phyloP scores from a whole-genome alignment of 148 eudicot species.

The Nyssa sinensis region DNA sequence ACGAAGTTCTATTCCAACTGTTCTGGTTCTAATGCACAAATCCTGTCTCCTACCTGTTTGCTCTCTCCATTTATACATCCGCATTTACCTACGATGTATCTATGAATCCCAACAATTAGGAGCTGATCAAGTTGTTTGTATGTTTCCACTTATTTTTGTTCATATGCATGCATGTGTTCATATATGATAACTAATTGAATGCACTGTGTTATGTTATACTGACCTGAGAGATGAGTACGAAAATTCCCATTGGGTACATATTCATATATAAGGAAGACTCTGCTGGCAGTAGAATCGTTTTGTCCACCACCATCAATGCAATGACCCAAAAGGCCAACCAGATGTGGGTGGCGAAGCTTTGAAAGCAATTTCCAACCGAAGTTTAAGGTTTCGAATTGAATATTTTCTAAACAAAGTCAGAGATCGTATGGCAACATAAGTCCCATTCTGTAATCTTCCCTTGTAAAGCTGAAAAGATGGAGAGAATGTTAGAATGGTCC shows the following conservation, averaged over 20 bases:
- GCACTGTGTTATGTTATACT: not conserved
- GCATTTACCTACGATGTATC: not conserved
- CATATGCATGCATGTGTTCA: not conserved
- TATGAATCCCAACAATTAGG: not conserved
- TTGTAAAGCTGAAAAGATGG: constrained; percentile 47
- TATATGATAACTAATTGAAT: not conserved
- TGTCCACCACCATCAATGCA: constrained; percentile 50
- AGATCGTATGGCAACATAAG: constrained; percentile 47
- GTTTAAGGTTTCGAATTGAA: constrained; percentile 50
- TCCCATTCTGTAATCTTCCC: constrained; percentile 56
- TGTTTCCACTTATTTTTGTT: not conserved
- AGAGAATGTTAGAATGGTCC: not conserved
- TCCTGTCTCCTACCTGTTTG: not conserved
- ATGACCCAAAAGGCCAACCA: constrained; percentile 56
- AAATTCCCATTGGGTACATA: constrained; percentile 54
- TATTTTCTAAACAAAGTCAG: constrained; percentile 44
- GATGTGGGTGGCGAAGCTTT: constrained; percentile 67
- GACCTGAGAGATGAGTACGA: constrained; percentile 56
- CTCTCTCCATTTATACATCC: not conserved
- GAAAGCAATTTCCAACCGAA: constrained; percentile 58
- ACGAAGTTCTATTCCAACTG: not conserved
- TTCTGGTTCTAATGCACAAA: not conserved
- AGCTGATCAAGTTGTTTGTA: not conserved
- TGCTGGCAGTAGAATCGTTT: constrained; percentile 41
- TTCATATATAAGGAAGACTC: constrained; percentile 61